Evolutionary conservation across 2,329 filamentous ascomycete genomes (phyloP), one percentile per base, ranked within the genome.

Genomic region (Clonostachys rosea): DNA sequence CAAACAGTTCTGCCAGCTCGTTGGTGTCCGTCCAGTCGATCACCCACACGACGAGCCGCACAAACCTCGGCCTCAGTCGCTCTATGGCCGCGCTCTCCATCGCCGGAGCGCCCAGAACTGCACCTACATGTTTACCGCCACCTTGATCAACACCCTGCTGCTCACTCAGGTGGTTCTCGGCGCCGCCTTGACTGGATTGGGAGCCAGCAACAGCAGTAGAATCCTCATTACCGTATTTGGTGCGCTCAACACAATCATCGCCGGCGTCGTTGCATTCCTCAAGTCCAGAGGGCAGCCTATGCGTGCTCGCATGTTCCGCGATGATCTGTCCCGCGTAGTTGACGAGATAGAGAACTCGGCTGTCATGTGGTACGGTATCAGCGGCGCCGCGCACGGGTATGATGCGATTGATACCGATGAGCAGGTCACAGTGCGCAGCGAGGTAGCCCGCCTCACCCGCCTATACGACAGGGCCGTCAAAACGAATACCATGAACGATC

Each of bases 311-410:
- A 53, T 56, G 47, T 56, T 56, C 51, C 50, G 52, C 33, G 54
- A 56, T 47, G 54, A 56, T 43, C 47, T 56, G 24, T 48, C 52
- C 7, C 50, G 54, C 40, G 54, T 56, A 6, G 54, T 56, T 14
- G 54, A 54, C 44, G 54, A 56, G 50, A 56, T 56, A 43, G 54
- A 56, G 42, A 56, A 54, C 47, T 53, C 51, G 43, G 54, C 51
- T 30, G 47, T 56, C 42, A 56, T 56, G 54, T 56, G 54, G 54
- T 53, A 50, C 43, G 54, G 54, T 35, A 53, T 56, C 48, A 51
- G 49, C 46, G 17, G 44, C 11, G 40, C 43, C 12, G 47, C 41
- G 6, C 51, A 56, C 40, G 54, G 54, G 24, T 56, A 56, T 37
- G 52, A 52, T 37, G 52, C 51, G 20, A 54, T 56, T 18, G 50